phyloP scores from a whole-genome alignment of 257 asterid genomes.

The Paulownia fortunei region DNA sequence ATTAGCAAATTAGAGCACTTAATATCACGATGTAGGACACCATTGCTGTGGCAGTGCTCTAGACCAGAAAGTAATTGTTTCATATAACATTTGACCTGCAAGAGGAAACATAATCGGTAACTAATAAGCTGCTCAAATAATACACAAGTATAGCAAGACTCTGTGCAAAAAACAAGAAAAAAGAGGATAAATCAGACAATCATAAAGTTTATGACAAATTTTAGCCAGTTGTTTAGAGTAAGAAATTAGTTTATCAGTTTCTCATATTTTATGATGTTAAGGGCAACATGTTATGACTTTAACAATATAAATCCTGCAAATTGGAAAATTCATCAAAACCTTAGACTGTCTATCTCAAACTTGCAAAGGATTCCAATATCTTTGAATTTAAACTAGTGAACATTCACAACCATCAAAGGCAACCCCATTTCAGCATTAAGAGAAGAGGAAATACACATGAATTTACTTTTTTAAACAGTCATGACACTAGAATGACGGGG shows the following conservation, averaged over 20 bases:
- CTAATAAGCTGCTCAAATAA: conserved; percentile 9
- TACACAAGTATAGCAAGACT: background rate
- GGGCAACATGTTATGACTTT: background rate
- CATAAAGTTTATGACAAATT: background rate
- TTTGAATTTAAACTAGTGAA: background rate
- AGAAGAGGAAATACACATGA: background rate
- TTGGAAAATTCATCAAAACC: background rate
- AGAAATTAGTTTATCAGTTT: background rate
- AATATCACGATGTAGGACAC: conserved; percentile 91
- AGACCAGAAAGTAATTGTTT: conserved; percentile 85
- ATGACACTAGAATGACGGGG: background rate
- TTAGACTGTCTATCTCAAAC: background rate
- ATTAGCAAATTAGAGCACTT: conserved; percentile 89
- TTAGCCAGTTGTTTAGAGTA: background rate
- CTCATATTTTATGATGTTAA: background rate
- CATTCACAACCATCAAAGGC: background rate
- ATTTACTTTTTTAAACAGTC: background rate
- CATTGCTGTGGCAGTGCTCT: conserved; percentile 92
- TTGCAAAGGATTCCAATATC: background rate
- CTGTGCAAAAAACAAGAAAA: background rate
- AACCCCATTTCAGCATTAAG: background rate
- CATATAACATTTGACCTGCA: conserved; percentile 90
- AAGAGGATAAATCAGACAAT: background rate
- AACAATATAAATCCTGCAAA: background rate
- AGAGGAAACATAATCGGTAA: conserved; percentile 7